phyloP scores from a whole-genome alignment of 495 filamentous ascomycete species.

The Zalerion maritima region DNA sequence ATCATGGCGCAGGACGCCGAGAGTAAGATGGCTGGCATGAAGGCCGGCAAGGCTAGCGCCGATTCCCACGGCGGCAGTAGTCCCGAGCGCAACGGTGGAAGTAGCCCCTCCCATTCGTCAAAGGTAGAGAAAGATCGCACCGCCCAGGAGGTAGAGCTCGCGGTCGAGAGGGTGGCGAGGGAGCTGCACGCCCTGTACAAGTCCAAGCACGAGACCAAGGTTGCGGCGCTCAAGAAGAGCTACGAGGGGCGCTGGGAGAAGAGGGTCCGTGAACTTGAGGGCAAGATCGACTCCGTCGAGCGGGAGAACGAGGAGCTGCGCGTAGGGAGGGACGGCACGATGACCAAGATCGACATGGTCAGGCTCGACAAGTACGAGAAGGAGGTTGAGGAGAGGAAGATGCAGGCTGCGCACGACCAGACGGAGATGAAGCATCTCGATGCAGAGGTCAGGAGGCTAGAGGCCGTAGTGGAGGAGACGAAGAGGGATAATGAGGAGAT shows the following conservation, averaged over 20 bases:
- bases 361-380: constrained; percentile 24
- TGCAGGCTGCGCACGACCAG: constrained; percentile 32
- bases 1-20: constrained; percentile 56
- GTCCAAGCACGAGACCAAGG: constrained; percentile 89
- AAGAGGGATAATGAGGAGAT: constrained; percentile 51
- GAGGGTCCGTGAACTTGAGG: constrained; percentile 60
- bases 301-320: constrained; percentile 63
- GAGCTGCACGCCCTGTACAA: constrained; percentile 93
- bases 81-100: too few species aligned
- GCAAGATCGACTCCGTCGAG: constrained; percentile 46
- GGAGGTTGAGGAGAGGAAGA: constrained; percentile 32
- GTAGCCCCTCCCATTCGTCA: constrained; percentile 1
- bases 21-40: constrained; percentile 54
- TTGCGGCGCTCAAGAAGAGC: constrained; percentile 83
- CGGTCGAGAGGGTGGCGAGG: constrained; percentile 78
- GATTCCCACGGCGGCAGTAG: constrained; percentile 10
- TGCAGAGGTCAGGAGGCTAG: constrained; percentile 54
- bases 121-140: constrained; percentile 9
- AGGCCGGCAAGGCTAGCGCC: constrained; percentile 31
- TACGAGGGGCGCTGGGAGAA: constrained; percentile 86
- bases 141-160: constrained; percentile 55
- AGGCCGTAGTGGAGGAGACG: constrained; percentile 49
- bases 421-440: constrained; percentile 42
- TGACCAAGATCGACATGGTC: constrained; percentile 42
- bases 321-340: constrained; percentile 46